A percentile compares a stretch with the other conserved stretches of the same genome.
These are phyloP conservation scores for Thermothelomyces thermophilus DNA, from an alignment of 2,329 filamentous ascomycete genomes.

Conservation along the genomic window DNA sequence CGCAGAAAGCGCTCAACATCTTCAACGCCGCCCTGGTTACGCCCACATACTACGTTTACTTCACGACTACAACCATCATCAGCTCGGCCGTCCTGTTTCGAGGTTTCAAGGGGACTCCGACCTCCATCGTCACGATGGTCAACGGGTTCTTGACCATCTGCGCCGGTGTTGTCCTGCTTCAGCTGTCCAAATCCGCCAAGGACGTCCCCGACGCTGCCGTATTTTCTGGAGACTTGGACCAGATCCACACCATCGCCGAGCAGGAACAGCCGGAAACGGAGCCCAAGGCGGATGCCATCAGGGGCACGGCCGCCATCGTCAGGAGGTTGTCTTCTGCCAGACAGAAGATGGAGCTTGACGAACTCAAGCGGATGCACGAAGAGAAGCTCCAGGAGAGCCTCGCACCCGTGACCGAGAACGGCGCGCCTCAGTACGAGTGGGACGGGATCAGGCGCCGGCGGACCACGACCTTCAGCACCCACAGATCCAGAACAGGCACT, in stretches of 20 bases:
- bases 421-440: conserved; percentile 68
- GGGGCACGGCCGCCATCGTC: conserved; percentile 81
- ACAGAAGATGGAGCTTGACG: conserved; percentile 71
- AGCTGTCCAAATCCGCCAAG: conserved; percentile 97
- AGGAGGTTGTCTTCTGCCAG: conserved; percentile 71
- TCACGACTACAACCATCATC: conserved; percentile 91
- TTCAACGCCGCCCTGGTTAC: conserved; percentile 97
- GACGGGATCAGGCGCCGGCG: conserved; percentile 75
- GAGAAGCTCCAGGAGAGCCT: conserved; percentile 68
- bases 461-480: conserved; percentile 37
- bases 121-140: conserved; percentile 79
- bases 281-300: conserved; percentile 92
- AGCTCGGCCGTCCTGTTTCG: conserved; percentile 88
- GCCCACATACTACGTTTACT: conserved; percentile 97
- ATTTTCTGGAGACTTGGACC: conserved; percentile 86
- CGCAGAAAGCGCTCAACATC: conserved; percentile 92
- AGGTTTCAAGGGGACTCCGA: conserved; percentile 81
- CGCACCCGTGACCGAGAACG: conserved; percentile 70
- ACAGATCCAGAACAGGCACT: conserved; percentile 28
- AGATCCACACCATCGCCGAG: conserved; percentile 90
- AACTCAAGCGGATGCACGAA: conserved; percentile 69
- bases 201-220: conserved; percentile 91
- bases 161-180: conserved; percentile 81
- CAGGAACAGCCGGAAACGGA: conserved; percentile 95
- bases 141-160: conserved; percentile 94